Conservation (phyloP, 805 yeast genomes). For the Myxozyma geophila region DNA sequence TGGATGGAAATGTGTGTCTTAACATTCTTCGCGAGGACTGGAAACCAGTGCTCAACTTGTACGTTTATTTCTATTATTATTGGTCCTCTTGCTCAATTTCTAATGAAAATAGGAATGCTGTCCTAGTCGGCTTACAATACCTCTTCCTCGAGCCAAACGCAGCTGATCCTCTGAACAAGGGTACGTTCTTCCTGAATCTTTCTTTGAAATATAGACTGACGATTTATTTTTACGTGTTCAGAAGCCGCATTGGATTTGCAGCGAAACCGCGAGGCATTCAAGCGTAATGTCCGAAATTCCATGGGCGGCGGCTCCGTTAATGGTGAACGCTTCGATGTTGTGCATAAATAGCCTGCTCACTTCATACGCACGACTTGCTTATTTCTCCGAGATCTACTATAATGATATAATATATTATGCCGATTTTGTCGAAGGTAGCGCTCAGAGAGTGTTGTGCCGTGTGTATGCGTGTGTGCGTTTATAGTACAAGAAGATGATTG, state of each 20-base stretch:
- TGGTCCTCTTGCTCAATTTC: not conserved
- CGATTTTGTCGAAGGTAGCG: no score
- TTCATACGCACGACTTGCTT: no score
- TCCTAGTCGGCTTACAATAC: slow-evolving; percentile 82
- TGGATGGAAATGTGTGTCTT: slow-evolving; percentile 87
- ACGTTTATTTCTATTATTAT: slow-evolving; percentile 14
- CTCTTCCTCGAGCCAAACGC: slow-evolving; percentile 90
- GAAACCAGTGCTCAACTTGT: slow-evolving; percentile 85
- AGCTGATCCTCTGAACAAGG: slow-evolving; percentile 88
- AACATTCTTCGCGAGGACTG: slow-evolving; percentile 93
- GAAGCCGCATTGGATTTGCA: slow-evolving; percentile 44
- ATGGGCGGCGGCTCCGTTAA: slow-evolving; percentile 77
- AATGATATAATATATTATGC: no score
- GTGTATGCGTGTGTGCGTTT: no score
- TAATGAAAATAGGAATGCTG: slow-evolving; percentile 55
- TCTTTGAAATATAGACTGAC: not conserved
- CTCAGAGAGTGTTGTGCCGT: no score
- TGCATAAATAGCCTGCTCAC: slow-evolving; percentile 39
- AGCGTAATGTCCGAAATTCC: slow-evolving; percentile 58
- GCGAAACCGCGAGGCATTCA: slow-evolving; percentile 53
- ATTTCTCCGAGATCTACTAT: no score
- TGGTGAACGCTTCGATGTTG: slow-evolving; percentile 65
- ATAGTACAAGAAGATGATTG: no score
- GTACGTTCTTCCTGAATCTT: slow-evolving; percentile 12
- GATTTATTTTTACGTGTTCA: not conserved